Conservation (phyloP, 1,139 yeast species). For the Debaryomycetaceae sp. region DNA sequence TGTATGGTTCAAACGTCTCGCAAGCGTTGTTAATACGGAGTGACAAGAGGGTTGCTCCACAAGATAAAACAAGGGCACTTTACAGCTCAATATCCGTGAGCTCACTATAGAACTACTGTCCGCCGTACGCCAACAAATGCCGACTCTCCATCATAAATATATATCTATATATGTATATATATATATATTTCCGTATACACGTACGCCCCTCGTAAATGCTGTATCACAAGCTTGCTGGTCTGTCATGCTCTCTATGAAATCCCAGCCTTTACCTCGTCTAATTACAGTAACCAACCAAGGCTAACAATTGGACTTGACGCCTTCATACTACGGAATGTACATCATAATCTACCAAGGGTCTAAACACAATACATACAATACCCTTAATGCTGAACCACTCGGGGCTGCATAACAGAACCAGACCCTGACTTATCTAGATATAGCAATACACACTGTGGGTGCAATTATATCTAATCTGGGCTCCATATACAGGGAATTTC, state of each 20-base stretch:
- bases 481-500: neutral
- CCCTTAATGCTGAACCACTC: neutral
- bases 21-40: too few species aligned
- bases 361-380: neutral
- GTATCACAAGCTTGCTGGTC: neutral
- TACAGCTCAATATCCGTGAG: neutral
- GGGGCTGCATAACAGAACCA: neutral
- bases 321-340: neutral
- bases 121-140: neutral
- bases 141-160: neutral
- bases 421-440: neutral
- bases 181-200: too few species aligned
- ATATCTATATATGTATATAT: too few species aligned
- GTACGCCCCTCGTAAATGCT: too few species aligned
- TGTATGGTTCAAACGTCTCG: too few species aligned
- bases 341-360: neutral
- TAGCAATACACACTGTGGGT: neutral
- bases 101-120: neutral
- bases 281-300: neutral
- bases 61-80: neutral
- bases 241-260: neutral
- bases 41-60: too few species aligned
- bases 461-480: neutral
- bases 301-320: neutral
- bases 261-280: neutral